phyloP scores from a whole-genome alignment of 2,329 filamentous ascomycete species.

The Aspergillus ibericus region DNA sequence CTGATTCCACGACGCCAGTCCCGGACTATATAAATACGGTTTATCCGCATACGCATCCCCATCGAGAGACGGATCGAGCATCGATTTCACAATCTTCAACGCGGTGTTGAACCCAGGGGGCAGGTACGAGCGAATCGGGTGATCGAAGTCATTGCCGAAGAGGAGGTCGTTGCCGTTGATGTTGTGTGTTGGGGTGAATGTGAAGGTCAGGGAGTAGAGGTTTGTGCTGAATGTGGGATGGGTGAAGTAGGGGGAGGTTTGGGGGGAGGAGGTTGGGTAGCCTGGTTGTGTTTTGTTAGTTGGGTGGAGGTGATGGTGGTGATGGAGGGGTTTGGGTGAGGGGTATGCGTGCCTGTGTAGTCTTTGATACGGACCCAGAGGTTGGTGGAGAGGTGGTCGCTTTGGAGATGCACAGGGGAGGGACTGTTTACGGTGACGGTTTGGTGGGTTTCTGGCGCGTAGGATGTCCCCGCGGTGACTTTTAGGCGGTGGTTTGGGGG shows the following conservation, averaged over 20 bases:
- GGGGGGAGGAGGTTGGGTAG: slow-evolving; percentile 69
- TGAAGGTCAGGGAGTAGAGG: slow-evolving; percentile 81
- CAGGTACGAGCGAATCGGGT: slow-evolving; percentile 80
- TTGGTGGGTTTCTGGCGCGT: slow-evolving; percentile 71
- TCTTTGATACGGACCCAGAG: slow-evolving; percentile 73
- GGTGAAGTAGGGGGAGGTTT: slow-evolving; percentile 75
- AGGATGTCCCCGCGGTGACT: slow-evolving; percentile 77
- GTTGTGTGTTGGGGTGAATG: slow-evolving; percentile 68
- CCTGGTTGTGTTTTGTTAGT: slow-evolving; percentile 45
- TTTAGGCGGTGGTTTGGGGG: slow-evolving; percentile 64
- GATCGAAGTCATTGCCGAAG: slow-evolving; percentile 94
- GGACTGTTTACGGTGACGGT: slow-evolving; percentile 73
- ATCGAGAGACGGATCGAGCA: slow-evolving; percentile 85
- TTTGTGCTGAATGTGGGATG: slow-evolving; percentile 68
- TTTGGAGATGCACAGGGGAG: slow-evolving; percentile 62
- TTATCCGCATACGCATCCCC: slow-evolving; percentile 85
- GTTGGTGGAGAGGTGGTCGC: slow-evolving; percentile 63
- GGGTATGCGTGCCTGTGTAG: slow-evolving; percentile 45
- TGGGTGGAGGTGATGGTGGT: neutral
- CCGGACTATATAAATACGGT: slow-evolving; percentile 82
- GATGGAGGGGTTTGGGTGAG: rapidly evolving
- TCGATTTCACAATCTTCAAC: slow-evolving; percentile 82
- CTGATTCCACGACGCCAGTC: slow-evolving; percentile 76
- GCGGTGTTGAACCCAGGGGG: slow-evolving; percentile 85
- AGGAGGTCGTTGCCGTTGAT: slow-evolving; percentile 73